A percentile compares a stretch with the other conserved stretches of the same genome.
phyloP scores from a whole-genome alignment of 768 basidiomycete species.

The Pulveroboletus sp. region DNA sequence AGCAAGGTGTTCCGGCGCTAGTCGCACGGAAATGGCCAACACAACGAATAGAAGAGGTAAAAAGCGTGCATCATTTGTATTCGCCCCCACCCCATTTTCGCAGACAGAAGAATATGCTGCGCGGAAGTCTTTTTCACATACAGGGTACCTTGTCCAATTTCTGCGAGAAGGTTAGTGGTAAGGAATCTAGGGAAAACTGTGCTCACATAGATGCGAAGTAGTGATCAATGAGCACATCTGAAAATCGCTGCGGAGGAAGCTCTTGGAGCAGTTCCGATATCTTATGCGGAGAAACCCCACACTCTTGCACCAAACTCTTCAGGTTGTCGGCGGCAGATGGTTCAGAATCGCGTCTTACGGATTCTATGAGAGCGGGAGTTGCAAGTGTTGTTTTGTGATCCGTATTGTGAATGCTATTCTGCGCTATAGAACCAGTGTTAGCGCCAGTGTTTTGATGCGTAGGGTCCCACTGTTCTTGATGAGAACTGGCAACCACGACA shows the following conservation, averaged over 20 bases:
- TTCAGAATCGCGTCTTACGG: constrained; percentile 40
- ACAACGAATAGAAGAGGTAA: constrained; percentile 92
- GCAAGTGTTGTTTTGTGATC: constrained; percentile 28
- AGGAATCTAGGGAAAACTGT: neutral
- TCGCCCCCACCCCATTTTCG: constrained; percentile 54
- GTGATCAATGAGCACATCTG: constrained; percentile 76
- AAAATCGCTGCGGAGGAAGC: constrained; percentile 70
- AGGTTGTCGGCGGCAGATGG: constrained; percentile 73
- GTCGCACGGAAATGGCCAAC: constrained; percentile 77
- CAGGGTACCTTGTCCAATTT: constrained; percentile 91
- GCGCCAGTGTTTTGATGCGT: constrained; percentile 12
- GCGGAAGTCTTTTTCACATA: constrained; percentile 82
- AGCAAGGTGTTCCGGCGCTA: constrained; percentile 80
- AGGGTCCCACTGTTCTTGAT: constrained; percentile 27
- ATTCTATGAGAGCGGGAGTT: constrained; percentile 35
- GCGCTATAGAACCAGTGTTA: constrained; percentile 7
- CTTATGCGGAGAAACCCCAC: constrained; percentile 87
- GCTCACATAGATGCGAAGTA: constrained; percentile 72
- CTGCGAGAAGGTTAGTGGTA: constrained; percentile 34
- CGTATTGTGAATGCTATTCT: constrained; percentile 23
- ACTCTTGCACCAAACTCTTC: constrained; percentile 84
- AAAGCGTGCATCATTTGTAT: constrained; percentile 75
- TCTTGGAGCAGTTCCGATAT: constrained; percentile 87
- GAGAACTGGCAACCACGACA: constrained; percentile 42
- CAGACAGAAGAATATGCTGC: constrained; percentile 63